Evolutionary conservation across 148 eudicot species (phyloP), one percentile per base, ranked within the genome.

Genomic region (Talinum fruticosum): DNA sequence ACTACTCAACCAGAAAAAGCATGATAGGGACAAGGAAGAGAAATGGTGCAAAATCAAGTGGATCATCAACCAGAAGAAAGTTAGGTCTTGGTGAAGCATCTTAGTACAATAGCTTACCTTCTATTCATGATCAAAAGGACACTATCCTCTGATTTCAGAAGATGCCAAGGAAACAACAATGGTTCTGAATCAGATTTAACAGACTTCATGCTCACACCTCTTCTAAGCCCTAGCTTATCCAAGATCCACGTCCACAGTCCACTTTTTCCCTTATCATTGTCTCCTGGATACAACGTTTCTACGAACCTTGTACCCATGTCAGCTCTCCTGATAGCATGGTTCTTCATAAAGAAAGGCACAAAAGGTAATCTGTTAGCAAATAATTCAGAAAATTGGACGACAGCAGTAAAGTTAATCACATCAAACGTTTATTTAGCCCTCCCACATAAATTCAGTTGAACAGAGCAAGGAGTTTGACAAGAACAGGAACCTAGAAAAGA

Each of bases 241-340:
- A 80, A 33, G 51, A 93, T 79, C 97, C 99, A 86, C 45, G 86
- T 79, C 94, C 89, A 91, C 33, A 91, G 32, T 69, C 92, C 87
- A 71, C 72, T 73, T 57, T 67, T 79, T 67, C 54, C 87, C 83
- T 87, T 87, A 61, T 78, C 82, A 74, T 64, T 86, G 74, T 28
- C 26, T 29, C 73, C 59, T 66, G 97, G 94, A 82, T 91, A 82
- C 28, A 91, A 41, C 29, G 99, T 96, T 83, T 91, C 97, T 72
- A 96, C 75, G 73, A 89, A 88, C 83, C 95, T 90, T 59, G 77
- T 85, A 85, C 87, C 87, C 90, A 96, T 74, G 82, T 96, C 92
- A 86, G 99, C 99, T 85, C 86, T 91, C 86, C 99, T 78, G 80
- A 96, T 86, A 76, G 97, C 97, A 91, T 96, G 99, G 83, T 96